Conservation (phyloP, 1,139 yeast species). For the Yamadazyma spencermartinsiae region DNA sequence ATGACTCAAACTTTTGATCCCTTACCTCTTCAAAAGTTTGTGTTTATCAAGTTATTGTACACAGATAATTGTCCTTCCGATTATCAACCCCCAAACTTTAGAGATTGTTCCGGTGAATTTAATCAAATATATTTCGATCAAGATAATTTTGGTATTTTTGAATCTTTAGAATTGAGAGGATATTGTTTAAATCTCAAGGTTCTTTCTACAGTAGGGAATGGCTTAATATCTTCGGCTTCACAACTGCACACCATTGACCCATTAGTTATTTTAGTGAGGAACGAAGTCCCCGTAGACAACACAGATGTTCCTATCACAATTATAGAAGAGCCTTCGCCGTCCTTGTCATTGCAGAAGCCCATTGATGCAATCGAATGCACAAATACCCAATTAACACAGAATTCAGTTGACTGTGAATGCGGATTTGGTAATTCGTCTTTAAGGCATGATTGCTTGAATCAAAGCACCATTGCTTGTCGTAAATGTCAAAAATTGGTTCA, state of each 20-base stretch:
- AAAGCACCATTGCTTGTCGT: background rate
- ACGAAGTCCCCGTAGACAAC: too few species aligned
- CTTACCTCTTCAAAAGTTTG: constrained; percentile 34
- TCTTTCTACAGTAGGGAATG: too few species aligned
- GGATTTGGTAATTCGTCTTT: background rate
- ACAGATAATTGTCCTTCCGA: constrained; percentile 45
- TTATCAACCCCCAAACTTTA: constrained; percentile 50
- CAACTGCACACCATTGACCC: too few species aligned
- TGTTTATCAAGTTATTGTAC: constrained; percentile 43
- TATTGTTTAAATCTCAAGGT: too few species aligned
- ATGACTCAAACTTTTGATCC: constrained; percentile 54
- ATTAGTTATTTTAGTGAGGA: too few species aligned
- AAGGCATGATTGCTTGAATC: background rate
- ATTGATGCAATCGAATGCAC: too few species aligned
- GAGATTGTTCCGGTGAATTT: constrained; percentile 22
- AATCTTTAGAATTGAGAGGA: constrained; percentile 5
- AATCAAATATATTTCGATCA: constrained; percentile 1
- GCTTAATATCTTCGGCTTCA: too few species aligned
- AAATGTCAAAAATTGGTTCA: constrained; percentile 6
- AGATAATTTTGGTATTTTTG: background rate
- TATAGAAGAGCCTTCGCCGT: too few species aligned
- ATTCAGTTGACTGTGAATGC: constrained; percentile 9
- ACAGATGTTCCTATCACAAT: too few species aligned
- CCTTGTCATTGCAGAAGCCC: too few species aligned
- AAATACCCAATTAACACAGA: too few species aligned